These are phyloP conservation scores for Copromyces sp. DNA, from an alignment of 495 filamentous ascomycete genomes.

Conservation along the genomic window DNA sequence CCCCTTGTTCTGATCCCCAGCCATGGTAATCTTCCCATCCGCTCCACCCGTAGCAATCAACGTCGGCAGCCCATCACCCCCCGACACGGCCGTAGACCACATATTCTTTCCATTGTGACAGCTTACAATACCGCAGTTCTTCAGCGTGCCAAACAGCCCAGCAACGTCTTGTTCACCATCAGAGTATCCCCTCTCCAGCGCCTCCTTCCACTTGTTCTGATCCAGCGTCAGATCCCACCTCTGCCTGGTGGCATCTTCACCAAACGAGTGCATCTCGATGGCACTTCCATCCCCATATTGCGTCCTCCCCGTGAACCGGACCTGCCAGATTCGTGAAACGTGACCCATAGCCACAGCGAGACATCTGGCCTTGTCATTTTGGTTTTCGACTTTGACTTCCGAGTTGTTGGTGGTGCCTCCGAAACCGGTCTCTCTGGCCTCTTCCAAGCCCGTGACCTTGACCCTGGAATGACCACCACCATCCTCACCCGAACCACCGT, in stretches of 20 bases:
- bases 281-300: neutral
- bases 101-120: slow-evolving; percentile 83
- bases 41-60: slow-evolving; percentile 74
- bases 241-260: slow-evolving; percentile 67
- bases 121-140: slow-evolving; percentile 39
- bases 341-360: slow-evolving; percentile 74
- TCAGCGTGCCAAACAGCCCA: slow-evolving; percentile 28
- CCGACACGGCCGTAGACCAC: slow-evolving; percentile 59
- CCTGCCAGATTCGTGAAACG: slow-evolving; percentile 78
- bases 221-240: slow-evolving; percentile 51
- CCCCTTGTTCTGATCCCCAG: slow-evolving; percentile 14
- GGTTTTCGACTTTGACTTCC: slow-evolving; percentile 14
- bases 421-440: slow-evolving; percentile 42
- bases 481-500: neutral
- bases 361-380: slow-evolving; percentile 17
- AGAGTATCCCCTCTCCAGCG: neutral
- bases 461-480: neutral
- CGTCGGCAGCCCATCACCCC: slow-evolving; percentile 13
- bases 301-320: slow-evolving; percentile 44
- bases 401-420: slow-evolving; percentile 14
- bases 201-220: slow-evolving; percentile 1
- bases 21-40: slow-evolving; percentile 53
- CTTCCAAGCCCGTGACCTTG: slow-evolving; percentile 8
- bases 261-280: slow-evolving; percentile 55
- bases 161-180: slow-evolving; percentile 5